These are phyloP conservation scores for Orychophragmus violaceus DNA, from an alignment of 345 rosid genomes.

Conservation along the genomic window DNA sequence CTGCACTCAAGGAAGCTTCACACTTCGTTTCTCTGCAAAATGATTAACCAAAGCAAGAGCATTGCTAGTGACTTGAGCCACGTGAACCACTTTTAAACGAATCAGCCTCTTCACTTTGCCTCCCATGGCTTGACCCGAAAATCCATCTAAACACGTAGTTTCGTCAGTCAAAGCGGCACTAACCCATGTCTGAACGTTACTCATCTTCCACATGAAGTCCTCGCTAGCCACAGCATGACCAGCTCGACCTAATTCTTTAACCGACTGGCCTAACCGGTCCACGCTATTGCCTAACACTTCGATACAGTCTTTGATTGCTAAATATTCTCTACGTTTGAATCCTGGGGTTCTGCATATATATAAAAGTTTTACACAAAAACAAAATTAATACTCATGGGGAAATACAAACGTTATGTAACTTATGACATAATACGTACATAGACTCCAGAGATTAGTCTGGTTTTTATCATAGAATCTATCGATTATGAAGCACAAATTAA, in stretches of 20 bases:
- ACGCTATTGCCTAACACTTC: slow-evolving; percentile 64
- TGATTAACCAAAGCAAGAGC: slow-evolving; percentile 77
- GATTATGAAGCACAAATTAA: background rate
- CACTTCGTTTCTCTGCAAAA: slow-evolving; percentile 49
- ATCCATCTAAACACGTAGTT: slow-evolving; percentile 74
- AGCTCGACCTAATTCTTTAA: slow-evolving; percentile 52
- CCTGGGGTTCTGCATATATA: slow-evolving; percentile 18
- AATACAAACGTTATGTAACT: background rate
- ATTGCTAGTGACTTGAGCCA: slow-evolving; percentile 82
- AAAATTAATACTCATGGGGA: background rate
- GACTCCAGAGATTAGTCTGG: background rate
- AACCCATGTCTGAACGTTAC: slow-evolving; percentile 89
- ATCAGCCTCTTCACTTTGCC: slow-evolving; percentile 54
- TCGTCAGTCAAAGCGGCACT: slow-evolving; percentile 86
- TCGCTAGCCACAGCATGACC: slow-evolving; percentile 37
- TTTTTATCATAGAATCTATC: background rate
- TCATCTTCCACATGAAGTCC: slow-evolving; percentile 69
- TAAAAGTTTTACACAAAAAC: background rate
- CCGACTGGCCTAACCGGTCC: slow-evolving; percentile 55
- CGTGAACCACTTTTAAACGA: slow-evolving; percentile 41
- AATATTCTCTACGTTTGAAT: slow-evolving; percentile 48
- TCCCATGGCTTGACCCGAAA: slow-evolving; percentile 42
- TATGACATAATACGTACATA: background rate
- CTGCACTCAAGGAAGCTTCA: slow-evolving; percentile 22
- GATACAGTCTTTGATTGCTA: slow-evolving; percentile 68